Base-by-base conservation (phyloP, 306 rosid genomes). In the Begonia loranthoides region DNA sequence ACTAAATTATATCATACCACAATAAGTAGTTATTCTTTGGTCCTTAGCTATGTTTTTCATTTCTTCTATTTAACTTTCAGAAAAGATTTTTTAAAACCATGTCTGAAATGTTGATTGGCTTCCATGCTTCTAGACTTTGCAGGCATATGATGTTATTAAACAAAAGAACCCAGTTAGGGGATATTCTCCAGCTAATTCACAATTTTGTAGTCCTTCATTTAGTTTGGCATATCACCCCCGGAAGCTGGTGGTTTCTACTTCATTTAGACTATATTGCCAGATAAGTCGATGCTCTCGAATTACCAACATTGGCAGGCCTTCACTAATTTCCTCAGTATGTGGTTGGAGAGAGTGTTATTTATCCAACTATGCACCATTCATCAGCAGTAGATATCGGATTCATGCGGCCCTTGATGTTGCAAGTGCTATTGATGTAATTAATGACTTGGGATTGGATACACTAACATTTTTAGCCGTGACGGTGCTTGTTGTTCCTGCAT, bases 401-500 rank as follows among this genome's bases (percentile, higher is more conserved):
- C 61, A n/a, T 67, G 78, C 74, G 45, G 49, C 88, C 38, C 60
- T 80, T 68, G 87, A 90, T 66, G 95, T 90, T 72, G 82, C 92
- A 40, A 59, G 61, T 33, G 94, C 77, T 49, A 68, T 72, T 54
- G 96, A 87, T 11, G 94, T 87, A 59, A 76, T 90, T 51, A 82
- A 86, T 70, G 99, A 90, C 78, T 67, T 87, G 56, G 96, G 96
- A 57, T 64, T 73, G 78, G 96, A 87, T 72, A 87, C 96, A 52
- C 70, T 87, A 77, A 87, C 92, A 47, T 81, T 87, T 61, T 66
- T 87, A 73, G 79, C 67, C 7, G 96, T 87, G 63, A 87, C 87
- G 14, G 94, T 87, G 69, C 16, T 83, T 50, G 81, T 83, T 54
- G 92, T 87, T 62, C 96, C 96, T 2, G 73, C 87, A 40, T 83